Evolutionary conservation across 768 basidiomycete genomes (phyloP).

Genomic region (Mycena belliarum): DNA sequence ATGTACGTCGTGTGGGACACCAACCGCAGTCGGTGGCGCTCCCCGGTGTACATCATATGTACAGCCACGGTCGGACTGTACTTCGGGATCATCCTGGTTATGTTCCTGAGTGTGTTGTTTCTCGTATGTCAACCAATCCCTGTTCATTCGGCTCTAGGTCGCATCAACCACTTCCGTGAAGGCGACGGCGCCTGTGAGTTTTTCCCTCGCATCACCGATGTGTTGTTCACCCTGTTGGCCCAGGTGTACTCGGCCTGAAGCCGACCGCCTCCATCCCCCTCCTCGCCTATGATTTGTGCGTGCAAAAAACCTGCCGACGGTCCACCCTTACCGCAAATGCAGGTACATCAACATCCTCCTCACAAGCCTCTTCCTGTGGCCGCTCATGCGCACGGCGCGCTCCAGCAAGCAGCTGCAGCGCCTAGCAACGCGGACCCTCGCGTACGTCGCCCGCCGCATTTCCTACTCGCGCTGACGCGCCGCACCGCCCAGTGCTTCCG

Average conservation of each 20-base stretch:
- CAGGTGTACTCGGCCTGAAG: constrained; percentile 45
- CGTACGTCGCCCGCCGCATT: constrained; percentile 30
- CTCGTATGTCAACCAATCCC: neutral
- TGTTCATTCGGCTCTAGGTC: constrained; percentile 28
- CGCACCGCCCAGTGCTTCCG: constrained; percentile 38
- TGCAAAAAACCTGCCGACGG: constrained; percentile 9
- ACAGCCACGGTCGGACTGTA: constrained; percentile 38
- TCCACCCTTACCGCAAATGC: neutral
- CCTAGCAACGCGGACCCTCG: constrained; percentile 43
- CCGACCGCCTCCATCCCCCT: constrained; percentile 44
- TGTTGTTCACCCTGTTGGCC: neutral
- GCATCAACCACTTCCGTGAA: constrained; percentile 34
- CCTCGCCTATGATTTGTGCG: constrained; percentile 49
- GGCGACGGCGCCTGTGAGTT: constrained; percentile 38
- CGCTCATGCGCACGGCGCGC: constrained; percentile 38
- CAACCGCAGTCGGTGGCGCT: constrained; percentile 34
- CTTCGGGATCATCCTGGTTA: constrained; percentile 37
- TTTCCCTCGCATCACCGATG: neutral
- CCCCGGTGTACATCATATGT: constrained; percentile 44
- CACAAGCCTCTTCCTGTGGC: constrained; percentile 48
- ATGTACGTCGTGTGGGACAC: constrained; percentile 48
- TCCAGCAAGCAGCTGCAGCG: constrained; percentile 35
- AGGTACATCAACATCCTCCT: constrained; percentile 38
- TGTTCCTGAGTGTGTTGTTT: constrained; percentile 37
- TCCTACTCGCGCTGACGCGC: neutral